Evolutionary conservation across 768 basidiomycete species (phyloP), one percentile per base, ranked within the genome.

Genomic region (Plicaturopsis crispa): DNA sequence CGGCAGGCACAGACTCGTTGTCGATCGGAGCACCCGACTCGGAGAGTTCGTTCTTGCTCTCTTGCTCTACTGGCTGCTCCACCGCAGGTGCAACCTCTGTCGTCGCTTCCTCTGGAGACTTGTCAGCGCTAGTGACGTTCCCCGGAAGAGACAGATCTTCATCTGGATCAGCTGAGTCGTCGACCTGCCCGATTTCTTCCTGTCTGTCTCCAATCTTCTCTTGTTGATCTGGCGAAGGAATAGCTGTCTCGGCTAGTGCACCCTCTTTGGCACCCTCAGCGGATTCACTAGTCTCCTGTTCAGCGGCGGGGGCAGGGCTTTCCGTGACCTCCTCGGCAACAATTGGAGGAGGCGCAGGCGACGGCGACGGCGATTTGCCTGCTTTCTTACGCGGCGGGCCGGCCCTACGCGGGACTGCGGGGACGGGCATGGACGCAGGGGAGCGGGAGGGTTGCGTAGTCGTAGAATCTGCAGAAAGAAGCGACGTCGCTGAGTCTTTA

Each of bases 371-470:
- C 1, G 74, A 69, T 54, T 75, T 81, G 33, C 62, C 63, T 4
- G 67, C 52, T 50, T 84, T 83, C 59, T 70, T 78, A 30, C 86
- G 67, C 6, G 88, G 87, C 34, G 84, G 85, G 3, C 70, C 86
- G 18, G 84, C 71, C 4, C 87, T 73, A 31, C 82, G 76, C 31
- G 87, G 86, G 13, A 66, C 79, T 11, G 74, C 71, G 11, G 86
- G 84, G 4, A 85, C 66, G 16, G 86, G 84, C 79, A 90, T 88
- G 0, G 75, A 66, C 4, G 63, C 44, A 13, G 75, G 73, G 17
- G 57, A 61, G 24, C 66, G 69, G 8, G 65, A 40, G 4, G 61
- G 48, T 23, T 59, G 56, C 0, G 62, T 31, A 1, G 49, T 22
- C 3, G 48, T 33, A 14, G 50, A 17, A 14, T 55, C 51, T 3